Percentiles rank a stretch among this genome's conserved stretches.
phyloP scores from a whole-genome alignment of 1,139 yeast genomes.

The Fermentozyma sake region DNA sequence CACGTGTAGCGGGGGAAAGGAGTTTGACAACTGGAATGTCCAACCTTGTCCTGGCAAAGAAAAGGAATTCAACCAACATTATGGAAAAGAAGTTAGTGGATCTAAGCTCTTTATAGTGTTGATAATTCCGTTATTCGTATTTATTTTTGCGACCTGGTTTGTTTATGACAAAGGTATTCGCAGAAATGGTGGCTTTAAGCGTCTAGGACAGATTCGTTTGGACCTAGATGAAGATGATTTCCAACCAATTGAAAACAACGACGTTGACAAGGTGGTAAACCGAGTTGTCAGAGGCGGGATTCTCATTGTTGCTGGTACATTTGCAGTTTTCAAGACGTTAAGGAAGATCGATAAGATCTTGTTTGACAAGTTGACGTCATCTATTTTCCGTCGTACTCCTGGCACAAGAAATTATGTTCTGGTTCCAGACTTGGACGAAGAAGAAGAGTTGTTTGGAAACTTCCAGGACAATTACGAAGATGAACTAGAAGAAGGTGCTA shows the following conservation, averaged over 20 bases:
- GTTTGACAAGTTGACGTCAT: slow-evolving; percentile 31
- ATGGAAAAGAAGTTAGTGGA: slow-evolving; percentile 57
- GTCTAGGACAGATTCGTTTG: slow-evolving; percentile 83
- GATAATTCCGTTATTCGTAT: slow-evolving; percentile 53
- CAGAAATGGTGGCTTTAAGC: slow-evolving; percentile 73
- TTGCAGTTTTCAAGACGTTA: slow-evolving; percentile 38
- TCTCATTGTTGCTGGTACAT: slow-evolving; percentile 41
- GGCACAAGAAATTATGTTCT: slow-evolving; percentile 41
- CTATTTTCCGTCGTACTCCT: slow-evolving; percentile 36
- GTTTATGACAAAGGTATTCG: slow-evolving; percentile 79
- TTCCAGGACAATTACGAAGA: slow-evolving; percentile 47
- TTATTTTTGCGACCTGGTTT: slow-evolving; percentile 59
- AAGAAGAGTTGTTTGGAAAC: slow-evolving; percentile 47
- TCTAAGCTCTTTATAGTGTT: slow-evolving; percentile 49
- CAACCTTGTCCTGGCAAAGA: slow-evolving; percentile 88
- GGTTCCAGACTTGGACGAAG: slow-evolving; percentile 41
- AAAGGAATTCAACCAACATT: slow-evolving; percentile 53
- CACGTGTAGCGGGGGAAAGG: slow-evolving; percentile 69
- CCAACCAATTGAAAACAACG: slow-evolving; percentile 61
- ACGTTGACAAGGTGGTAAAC: slow-evolving; percentile 62
- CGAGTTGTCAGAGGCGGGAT: slow-evolving; percentile 59
- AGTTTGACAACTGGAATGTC: slow-evolving; percentile 62
- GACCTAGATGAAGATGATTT: slow-evolving; percentile 61
- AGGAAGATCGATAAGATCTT: slow-evolving; percentile 31
- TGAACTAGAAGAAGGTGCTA: slow-evolving; percentile 34